Percentiles rank a stretch among this genome's conserved stretches.
phyloP scores from a whole-genome alignment of 345 rosid genomes.

The Eutrema yunnanense region DNA sequence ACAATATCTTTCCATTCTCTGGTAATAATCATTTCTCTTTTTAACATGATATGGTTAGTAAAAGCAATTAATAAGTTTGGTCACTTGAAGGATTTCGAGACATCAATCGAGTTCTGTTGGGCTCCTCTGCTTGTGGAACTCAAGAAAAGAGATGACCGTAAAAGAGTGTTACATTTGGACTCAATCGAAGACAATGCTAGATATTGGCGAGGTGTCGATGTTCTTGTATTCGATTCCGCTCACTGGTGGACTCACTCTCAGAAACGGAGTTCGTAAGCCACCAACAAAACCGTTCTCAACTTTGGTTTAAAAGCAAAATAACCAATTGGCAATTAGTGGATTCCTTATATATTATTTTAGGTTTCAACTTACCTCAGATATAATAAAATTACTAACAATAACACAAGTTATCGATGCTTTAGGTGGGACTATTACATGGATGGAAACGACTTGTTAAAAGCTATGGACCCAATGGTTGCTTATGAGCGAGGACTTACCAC shows the following conservation, averaged over 20 bases:
- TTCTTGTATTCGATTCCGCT: constrained; percentile 91
- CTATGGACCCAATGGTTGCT: constrained; percentile 78
- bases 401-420: constrained; percentile 11
- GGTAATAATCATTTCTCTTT: constrained; percentile 33
- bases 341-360: background rate
- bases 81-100: constrained; percentile 58
- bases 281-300: background rate
- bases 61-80: background rate
- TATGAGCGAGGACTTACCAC: constrained; percentile 59
- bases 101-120: constrained; percentile 83
- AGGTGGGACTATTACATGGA: constrained; percentile 81
- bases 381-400: background rate
- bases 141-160: constrained; percentile 45
- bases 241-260: constrained; percentile 99
- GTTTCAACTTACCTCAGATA: background rate
- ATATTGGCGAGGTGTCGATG: constrained; percentile 77
- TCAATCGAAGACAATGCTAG: constrained; percentile 85
- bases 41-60: background rate
- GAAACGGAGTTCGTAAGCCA: constrained; percentile 30
- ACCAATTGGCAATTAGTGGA: background rate
- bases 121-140: constrained; percentile 91
- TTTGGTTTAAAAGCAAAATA: background rate
- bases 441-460: constrained; percentile 35
- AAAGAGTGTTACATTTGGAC: constrained; percentile 78
- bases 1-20: constrained; percentile 85